Conservation (phyloP, 2,329 filamentous ascomycete genomes). For the Xylariaceae sp. region DNA sequence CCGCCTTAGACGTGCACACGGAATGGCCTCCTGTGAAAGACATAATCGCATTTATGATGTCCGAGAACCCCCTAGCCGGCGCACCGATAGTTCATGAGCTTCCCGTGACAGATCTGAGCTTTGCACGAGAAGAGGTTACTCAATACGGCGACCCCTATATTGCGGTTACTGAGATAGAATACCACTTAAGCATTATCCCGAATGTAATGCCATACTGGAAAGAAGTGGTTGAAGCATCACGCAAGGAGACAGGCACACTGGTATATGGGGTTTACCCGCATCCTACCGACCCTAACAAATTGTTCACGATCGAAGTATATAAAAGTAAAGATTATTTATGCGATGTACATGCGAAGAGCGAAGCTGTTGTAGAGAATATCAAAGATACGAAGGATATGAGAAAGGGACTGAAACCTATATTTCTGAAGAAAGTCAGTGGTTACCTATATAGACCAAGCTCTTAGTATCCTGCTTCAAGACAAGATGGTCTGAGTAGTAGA, state of each 20-base stretch:
- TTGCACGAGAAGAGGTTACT: neutral
- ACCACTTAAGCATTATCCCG: neutral
- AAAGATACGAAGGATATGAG: neutral
- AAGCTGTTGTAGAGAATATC: neutral
- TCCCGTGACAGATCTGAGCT: neutral
- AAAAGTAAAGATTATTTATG: neutral
- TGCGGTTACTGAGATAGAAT: neutral
- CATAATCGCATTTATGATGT: neutral
- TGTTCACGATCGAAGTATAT: neutral
- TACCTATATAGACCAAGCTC: neutral
- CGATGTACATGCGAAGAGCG: conserved; percentile 1
- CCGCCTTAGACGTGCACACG: neutral
- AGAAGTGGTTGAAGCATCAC: neutral
- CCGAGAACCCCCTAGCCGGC: neutral
- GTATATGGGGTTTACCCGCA: neutral
- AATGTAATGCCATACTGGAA: neutral
- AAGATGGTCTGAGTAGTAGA: no score
- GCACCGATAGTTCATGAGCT: neutral
- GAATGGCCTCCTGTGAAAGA: neutral
- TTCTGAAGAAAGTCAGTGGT: neutral
- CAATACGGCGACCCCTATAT: neutral
- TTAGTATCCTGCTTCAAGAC: neutral
- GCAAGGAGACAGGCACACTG: neutral
- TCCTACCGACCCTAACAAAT: neutral
- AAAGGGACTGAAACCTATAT: neutral